These are phyloP conservation scores for Pleodorina starrii DNA, from an alignment of 139 green algal genomes.

Conservation along the genomic window DNA sequence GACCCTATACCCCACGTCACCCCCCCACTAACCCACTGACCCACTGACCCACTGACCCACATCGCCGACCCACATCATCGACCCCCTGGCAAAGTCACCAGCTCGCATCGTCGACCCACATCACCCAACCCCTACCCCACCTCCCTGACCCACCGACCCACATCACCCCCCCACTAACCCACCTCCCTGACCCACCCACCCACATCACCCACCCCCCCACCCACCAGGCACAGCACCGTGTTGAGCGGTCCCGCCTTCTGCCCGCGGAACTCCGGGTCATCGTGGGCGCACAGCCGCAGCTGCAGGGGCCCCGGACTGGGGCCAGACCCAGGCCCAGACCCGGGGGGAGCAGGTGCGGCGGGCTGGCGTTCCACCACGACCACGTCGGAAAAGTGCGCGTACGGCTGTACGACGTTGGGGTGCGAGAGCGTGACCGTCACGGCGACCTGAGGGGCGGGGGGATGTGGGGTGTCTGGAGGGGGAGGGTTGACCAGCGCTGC, in stretches of 20 bases:
- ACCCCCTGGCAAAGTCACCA: too few species aligned
- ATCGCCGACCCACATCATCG: too few species aligned
- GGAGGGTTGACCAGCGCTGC: background rate
- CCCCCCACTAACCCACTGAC: too few species aligned
- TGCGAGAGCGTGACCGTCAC: constrained; percentile 28
- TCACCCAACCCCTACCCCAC: too few species aligned
- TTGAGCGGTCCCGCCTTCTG: constrained; percentile 38
- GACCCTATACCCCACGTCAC: too few species aligned
- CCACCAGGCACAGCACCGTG: constrained; percentile 42
- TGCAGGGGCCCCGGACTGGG: background rate
- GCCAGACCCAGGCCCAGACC: too few species aligned
- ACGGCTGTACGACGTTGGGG: constrained; percentile 39
- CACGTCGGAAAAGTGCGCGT: constrained; percentile 41
- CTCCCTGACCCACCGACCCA: too few species aligned
- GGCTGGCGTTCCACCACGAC: constrained; percentile 39
- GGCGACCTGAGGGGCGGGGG: background rate
- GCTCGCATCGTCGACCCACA: too few species aligned
- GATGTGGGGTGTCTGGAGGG: background rate
- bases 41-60: too few species aligned
- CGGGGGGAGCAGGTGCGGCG: background rate
- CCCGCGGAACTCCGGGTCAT: constrained; percentile 33
- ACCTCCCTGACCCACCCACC: too few species aligned
- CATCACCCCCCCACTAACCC: too few species aligned
- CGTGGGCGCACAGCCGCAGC: constrained; percentile 38
- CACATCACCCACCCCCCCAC: too few species aligned